phyloP scores from a whole-genome alignment of 202 grass and related monocot genomes.

The Brachypodium distachyon region DNA sequence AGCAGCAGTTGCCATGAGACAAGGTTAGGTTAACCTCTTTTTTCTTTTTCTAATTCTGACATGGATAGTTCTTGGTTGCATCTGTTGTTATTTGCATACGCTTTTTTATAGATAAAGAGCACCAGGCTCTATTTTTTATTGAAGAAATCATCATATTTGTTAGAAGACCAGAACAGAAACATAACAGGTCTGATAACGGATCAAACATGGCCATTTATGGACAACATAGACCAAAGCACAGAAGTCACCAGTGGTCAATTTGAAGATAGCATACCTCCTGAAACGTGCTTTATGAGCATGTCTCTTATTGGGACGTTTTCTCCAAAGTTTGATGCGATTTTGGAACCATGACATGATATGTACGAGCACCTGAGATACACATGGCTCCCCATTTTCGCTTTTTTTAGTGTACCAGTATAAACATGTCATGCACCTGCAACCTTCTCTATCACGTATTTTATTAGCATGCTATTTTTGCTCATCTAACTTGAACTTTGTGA shows the following conservation, averaged over 20 bases:
- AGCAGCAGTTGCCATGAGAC: constrained; percentile 29
- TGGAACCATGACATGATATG: neutral
- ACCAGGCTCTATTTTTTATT: too few species aligned
- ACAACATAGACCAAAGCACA: neutral
- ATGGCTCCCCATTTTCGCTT: neutral
- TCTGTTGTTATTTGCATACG: neutral
- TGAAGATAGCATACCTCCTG: constrained; percentile 6
- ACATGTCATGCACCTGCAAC: neutral
- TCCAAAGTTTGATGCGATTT: neutral
- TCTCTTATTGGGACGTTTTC: neutral
- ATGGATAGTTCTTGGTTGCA: neutral
- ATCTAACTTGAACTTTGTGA: neutral
- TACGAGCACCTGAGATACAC: neutral
- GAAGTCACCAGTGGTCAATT: neutral
- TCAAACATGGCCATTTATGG: neutral
- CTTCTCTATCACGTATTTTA: neutral
- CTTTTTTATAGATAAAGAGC: neutral
- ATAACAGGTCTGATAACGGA: neutral
- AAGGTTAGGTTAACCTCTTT: constrained; percentile 34
- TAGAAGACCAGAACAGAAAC: neutral
- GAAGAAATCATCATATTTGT: neutral
- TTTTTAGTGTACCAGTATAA: neutral
- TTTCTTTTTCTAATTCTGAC: neutral
- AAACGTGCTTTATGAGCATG: neutral
- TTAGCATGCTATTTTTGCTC: neutral